Percentiles rank a stretch among this genome's conserved stretches.
phyloP scores from a whole-genome alignment of 345 rosid species.

The Syzygium aromaticum region DNA sequence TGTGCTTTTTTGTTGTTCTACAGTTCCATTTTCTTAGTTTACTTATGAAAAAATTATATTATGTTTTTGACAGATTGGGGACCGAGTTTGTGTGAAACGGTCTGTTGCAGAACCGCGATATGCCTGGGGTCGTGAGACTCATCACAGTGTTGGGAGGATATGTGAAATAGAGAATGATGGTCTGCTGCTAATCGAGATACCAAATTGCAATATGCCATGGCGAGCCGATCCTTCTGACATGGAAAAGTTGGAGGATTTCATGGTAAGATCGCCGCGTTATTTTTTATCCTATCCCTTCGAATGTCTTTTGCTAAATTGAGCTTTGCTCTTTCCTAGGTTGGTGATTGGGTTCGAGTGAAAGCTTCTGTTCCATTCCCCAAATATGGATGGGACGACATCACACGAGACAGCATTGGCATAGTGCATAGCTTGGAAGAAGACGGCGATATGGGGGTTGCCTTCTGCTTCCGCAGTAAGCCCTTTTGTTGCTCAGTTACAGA shows the following conservation, averaged over 20 bases:
- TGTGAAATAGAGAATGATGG: conserved; percentile 95
- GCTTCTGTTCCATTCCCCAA: conserved; percentile 92
- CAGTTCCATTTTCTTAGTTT: not conserved
- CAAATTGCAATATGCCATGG: conserved; percentile 86
- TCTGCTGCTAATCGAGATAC: conserved; percentile 85
- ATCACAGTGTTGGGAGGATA: conserved; percentile 94
- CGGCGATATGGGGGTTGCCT: conserved; percentile 90
- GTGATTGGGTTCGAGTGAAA: conserved; percentile 96
- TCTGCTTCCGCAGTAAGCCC: conserved; percentile 89
- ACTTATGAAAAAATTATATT: conserved; percentile 1
- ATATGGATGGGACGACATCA: conserved; percentile 95
- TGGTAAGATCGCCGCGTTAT: conserved; percentile 36
- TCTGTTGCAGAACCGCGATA: conserved; percentile 98
- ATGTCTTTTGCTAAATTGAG: not conserved
- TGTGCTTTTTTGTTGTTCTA: conserved; percentile 1
- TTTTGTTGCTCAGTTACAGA: conserved; percentile 90
- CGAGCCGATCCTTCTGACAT: conserved; percentile 99
- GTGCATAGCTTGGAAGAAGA: conserved; percentile 94
- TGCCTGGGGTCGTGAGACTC: conserved; percentile 99
- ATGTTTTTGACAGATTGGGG: conserved; percentile 61
- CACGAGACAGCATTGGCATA: conserved; percentile 72
- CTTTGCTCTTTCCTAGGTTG: conserved; percentile 46
- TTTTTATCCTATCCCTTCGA: not conserved
- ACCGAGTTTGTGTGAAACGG: conserved; percentile 87
- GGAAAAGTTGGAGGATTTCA: conserved; percentile 94